Evolutionary conservation across 176 grass and related monocot species (phyloP), one percentile per base, ranked within the genome.

Genomic region (Juncus inflexus): DNA sequence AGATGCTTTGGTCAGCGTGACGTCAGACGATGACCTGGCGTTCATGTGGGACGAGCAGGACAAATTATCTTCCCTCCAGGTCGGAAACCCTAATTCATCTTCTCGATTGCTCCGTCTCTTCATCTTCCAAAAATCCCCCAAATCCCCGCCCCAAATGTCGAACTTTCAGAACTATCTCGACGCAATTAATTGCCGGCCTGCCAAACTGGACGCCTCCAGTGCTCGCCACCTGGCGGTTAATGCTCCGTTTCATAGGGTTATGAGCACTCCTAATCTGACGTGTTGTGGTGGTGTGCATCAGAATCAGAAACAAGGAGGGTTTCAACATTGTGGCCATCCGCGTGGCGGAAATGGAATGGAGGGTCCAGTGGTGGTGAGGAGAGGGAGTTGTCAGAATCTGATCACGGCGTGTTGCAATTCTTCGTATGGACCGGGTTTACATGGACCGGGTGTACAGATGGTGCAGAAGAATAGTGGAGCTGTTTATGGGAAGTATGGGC

Each of bases 41-140:
- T 72, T 92, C 80, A 94, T 99, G 85, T 79, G 83, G 49, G 83
- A 90, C 35, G 89, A 99, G 85, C 89, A 90, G 70, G 89, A 99
- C 68, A 77, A 77, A 12, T 42, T 84, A 45, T 76, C 81, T 35
- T 56, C 72, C 9, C 71, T 80, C 72, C 66, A 70, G n/a, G n/a
- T n/a, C 3, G 83, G 79, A 16, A 69, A 82, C 2, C 70, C 77
- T 11, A 55, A 70, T 51, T 84, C 80, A n/a, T 15, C 60, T 16
- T 87, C 87, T 57, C 87, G 87, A 65, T 96, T 96, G 82, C 55
- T 70, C 60, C 88, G 85, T 53, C 52, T 91, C 63, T 82, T 84
- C 58, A 40, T 86, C 80, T 80, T 80, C 55, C 8, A 40, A 60
- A 37, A 49, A 42, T 69, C 58, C 9, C 15, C 70, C 0, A 49